Evolutionary conservation across 2,329 filamentous ascomycete genomes (phyloP), one percentile per base, ranked within the genome.

Genomic region (Fusarium scirpi): DNA sequence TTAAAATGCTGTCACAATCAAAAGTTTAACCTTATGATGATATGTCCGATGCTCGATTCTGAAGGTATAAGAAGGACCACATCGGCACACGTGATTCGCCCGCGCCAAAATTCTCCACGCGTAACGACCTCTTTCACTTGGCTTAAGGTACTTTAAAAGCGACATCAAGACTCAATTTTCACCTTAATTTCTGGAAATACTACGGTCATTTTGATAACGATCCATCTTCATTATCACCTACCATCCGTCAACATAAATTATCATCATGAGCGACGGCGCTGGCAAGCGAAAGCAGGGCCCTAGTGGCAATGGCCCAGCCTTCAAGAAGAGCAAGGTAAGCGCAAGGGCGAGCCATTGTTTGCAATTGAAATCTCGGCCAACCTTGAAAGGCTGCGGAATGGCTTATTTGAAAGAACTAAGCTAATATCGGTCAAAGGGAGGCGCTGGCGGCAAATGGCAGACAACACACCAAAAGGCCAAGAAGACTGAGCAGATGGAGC

Each of bases 381-480:
- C 20, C 7, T 48, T 12, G 8, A 10, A 15, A 24, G 34, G n/a
- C 11, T 27, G 6, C 27, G 12, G 32, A 6, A 25, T 44, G 8
- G n/a, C 34, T 44, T 12, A 10, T n/a, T 20, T 40, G 27, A 52
- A 60, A 48, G 62, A 63, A n/a, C 46, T 22, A 18, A 57, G 46
- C 70, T 73, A 54, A 71, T 34, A 10, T 24, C 47, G 29, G 32
- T 30, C 20, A 15, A 45, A 87, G 85, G 82, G 84, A 38, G 86
- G 87, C 59, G 85, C 82, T 59, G 80, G 80, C 62, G 87, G 87
- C 13, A 87, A 84, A 76, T 91, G 89, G 89, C 85, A 86, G 75
- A 91, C 89, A 27, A 82, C 89, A 16, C 85, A 88, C 65, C 87
- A 90, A 47, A 83, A 85, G 73, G 80, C 81, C 34, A 89, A 86